A percentile compares a stretch with the other conserved stretches of the same genome.
Evolutionary conservation across 768 basidiomycete genomes (phyloP).

Genomic region (Ephemerocybe angulata): DNA sequence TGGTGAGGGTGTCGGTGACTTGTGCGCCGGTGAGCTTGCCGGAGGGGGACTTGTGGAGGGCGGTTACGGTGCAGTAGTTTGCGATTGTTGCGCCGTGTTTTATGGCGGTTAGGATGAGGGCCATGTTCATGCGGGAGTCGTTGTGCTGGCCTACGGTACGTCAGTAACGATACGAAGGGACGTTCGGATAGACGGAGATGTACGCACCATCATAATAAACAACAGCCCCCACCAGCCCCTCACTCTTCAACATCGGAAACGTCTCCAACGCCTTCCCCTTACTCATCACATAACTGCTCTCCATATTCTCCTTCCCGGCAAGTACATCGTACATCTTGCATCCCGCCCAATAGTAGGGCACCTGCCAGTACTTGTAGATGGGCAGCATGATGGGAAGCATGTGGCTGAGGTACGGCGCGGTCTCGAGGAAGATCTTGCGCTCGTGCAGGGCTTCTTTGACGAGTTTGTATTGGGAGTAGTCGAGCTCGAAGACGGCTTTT

Average conservation of each 20-base stretch:
- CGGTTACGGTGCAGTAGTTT: constrained; percentile 87
- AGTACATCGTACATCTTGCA: constrained; percentile 96
- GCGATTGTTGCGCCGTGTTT: constrained; percentile 83
- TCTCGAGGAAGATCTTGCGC: constrained; percentile 89
- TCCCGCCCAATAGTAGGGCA: constrained; percentile 93
- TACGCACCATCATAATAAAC: constrained; percentile 93
- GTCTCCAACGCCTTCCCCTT: constrained; percentile 90
- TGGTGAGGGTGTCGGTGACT: constrained; percentile 79
- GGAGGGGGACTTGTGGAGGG: constrained; percentile 61
- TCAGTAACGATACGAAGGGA: background rate
- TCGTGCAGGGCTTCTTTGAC: constrained; percentile 95
- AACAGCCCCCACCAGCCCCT: constrained; percentile 89
- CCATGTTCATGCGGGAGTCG: constrained; percentile 97
- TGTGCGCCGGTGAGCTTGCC: constrained; percentile 72
- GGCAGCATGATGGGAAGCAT: constrained; percentile 98
- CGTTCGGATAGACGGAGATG: constrained; percentile 1
- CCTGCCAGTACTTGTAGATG: constrained; percentile 97
- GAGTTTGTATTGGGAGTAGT: constrained; percentile 95
- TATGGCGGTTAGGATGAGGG: constrained; percentile 91
- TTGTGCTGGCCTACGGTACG: constrained; percentile 99
- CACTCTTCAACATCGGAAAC: constrained; percentile 93
- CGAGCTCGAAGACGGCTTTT: constrained; percentile 92
- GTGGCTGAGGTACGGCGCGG: constrained; percentile 86
- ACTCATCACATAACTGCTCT: constrained; percentile 90
- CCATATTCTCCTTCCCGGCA: constrained; percentile 97